Conservation (phyloP, 306 rosid species). For the Acmispon strigosus region DNA sequence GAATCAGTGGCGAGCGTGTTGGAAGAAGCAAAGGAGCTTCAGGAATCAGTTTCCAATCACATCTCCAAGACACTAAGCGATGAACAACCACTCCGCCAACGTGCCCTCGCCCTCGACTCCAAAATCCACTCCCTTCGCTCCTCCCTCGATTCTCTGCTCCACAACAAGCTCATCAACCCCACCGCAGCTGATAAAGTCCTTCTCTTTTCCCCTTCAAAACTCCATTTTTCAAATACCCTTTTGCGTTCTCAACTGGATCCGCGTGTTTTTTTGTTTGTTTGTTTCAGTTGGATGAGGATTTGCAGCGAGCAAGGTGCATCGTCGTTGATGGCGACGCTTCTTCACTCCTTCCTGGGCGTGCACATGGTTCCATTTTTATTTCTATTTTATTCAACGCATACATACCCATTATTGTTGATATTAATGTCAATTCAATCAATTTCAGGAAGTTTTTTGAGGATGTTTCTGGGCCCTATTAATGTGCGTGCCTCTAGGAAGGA, state of each 20-base stretch:
- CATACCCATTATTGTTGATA: neutral
- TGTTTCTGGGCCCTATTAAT: constrained; percentile 93
- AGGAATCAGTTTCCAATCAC: constrained; percentile 51
- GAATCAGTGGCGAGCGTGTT: constrained; percentile 48
- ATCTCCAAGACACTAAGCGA: constrained; percentile 39
- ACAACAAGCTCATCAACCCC: constrained; percentile 41
- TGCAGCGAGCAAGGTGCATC: constrained; percentile 67
- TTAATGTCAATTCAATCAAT: neutral
- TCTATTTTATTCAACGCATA: neutral
- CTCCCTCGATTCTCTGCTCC: constrained; percentile 45
- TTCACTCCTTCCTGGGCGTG: constrained; percentile 67
- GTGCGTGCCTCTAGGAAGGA: constrained; percentile 88
- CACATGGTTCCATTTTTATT: constrained; percentile 44
- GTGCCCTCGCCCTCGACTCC: constrained; percentile 53
- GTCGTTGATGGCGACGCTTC: constrained; percentile 85
- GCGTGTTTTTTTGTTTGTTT: neutral
- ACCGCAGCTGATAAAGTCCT: constrained; percentile 57
- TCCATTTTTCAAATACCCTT: neutral
- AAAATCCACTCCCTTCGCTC: constrained; percentile 61
- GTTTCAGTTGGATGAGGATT: constrained; percentile 72
- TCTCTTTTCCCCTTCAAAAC: neutral
- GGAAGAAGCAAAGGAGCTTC: constrained; percentile 73
- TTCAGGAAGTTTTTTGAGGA: constrained; percentile 70
- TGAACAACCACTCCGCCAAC: constrained; percentile 72
- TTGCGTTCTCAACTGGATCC: neutral